Evolutionary conservation across 192 early-diverging fungal species (phyloP).

Genomic region (Gryganskiella cystojenkinii): DNA sequence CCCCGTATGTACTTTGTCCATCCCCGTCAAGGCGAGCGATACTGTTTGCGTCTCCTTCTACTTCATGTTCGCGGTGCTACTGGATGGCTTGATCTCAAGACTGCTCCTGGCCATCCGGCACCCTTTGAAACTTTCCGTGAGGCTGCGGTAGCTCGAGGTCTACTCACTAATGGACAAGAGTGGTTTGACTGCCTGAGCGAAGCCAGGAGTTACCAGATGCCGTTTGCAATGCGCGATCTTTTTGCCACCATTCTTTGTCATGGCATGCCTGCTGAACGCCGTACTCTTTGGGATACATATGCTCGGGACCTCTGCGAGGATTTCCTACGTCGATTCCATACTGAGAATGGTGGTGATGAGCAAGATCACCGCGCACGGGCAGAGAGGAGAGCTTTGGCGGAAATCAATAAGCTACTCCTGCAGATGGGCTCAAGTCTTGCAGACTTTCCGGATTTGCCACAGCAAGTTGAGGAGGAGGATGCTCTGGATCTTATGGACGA

Average conservation of each 20-base stretch:
- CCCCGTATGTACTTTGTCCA: conserved; percentile 14
- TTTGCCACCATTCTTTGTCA: conserved; percentile 23
- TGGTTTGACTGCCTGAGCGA: conserved; percentile 3
- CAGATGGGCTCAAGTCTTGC: conserved; percentile 11
- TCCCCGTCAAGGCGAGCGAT: conserved; percentile 17
- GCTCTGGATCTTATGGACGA: background rate
- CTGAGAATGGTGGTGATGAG: background rate
- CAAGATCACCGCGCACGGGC: background rate
- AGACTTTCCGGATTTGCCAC: background rate
- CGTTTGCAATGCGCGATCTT: conserved; percentile 4
- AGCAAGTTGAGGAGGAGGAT: background rate
- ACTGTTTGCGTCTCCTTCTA: conserved; percentile 19
- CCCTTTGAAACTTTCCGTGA: conserved; percentile 19
- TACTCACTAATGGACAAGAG: conserved; percentile 32
- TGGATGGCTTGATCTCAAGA: conserved; percentile 12
- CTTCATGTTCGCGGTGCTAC: conserved; percentile 13
- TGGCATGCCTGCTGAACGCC: background rate
- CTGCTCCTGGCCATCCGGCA: conserved; percentile 10
- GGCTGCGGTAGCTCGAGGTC: conserved; percentile 2
- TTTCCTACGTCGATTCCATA: background rate
- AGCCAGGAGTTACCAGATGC: background rate
- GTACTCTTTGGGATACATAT: background rate
- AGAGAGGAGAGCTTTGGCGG: background rate
- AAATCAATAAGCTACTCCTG: conserved; percentile 5
- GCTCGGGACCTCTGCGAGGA: conserved; percentile 13